Base-by-base conservation (phyloP, 495 filamentous ascomycete species). In the Aspergillus cristatus region DNA sequence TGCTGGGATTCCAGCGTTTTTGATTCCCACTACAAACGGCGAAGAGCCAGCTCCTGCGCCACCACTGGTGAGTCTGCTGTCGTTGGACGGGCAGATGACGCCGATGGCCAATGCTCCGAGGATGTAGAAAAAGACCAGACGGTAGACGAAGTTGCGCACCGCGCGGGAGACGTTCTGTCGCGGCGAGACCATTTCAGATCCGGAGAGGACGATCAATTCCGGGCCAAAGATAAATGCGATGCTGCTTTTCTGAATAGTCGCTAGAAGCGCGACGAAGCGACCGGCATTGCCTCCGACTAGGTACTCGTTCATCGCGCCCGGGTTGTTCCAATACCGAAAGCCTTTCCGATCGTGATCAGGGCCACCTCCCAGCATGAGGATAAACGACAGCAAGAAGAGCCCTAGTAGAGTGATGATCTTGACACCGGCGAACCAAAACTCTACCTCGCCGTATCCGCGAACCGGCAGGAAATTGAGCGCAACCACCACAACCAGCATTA, bases 51-150 rank as follows among this genome's bases (percentile, higher is more conserved):
- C 57, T 13, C 57, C 64, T 3, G 57, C 57, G 12, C 64, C 58
- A 17, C 62, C 65, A 6, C 62, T 58, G 11, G 84, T 68, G 15
- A 90, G 71, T 13, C 54, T 46, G 0, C 35, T 7, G 40, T 83
- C 74, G 36, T 72, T 55, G 32, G 60, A 65, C 0, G 67, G 67
- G 36, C 74, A 67, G 28, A 74, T 63, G 2, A 80, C 66, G 37
- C 76, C 76, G 46, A 79, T 77, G 2, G 68, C 69, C 25, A 80
- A 59, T 3, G 69, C 67, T 7, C 62, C 71, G 14, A 76, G 50
- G 32, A 72, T 55, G 60, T 93, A 94, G 69, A 95, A 93, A 64
- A 93, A 74, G 37, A 81, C 55, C 51, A 95, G 82, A 35, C 87
- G 82, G 70, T 83, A 89, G 59, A 94, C 90, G 38, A 86, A 84